Conservation (phyloP, 441 rosid genomes). For the Croton laevigatus region DNA sequence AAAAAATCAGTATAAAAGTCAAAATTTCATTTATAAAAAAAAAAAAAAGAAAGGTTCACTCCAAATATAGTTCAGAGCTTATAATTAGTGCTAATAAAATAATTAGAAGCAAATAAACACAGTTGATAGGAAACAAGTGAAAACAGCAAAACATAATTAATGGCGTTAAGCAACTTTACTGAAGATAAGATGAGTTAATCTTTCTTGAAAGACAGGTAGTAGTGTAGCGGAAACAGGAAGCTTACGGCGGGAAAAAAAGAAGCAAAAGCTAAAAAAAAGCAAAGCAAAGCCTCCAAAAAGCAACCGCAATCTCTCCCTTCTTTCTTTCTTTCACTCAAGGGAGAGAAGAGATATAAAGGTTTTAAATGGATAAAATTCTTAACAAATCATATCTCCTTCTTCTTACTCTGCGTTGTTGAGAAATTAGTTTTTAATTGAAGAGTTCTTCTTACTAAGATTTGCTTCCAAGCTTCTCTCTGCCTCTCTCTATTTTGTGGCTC, state of each 20-base stretch:
- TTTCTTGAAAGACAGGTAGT: conserved; percentile 11
- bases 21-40: too few species aligned
- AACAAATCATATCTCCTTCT: neutral
- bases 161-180: neutral
- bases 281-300: conserved; percentile 2
- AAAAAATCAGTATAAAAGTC: too few species aligned
- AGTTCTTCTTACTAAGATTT: neutral
- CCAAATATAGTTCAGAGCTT: too few species aligned
- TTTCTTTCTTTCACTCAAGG: conserved; percentile 16
- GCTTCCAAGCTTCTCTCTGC: neutral
- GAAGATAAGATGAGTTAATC: neutral
- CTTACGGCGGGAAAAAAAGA: conserved; percentile 43
- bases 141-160: neutral
- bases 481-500: neutral
- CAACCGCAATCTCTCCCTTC: conserved; percentile 8
- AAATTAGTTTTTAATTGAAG: too few species aligned
- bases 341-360: neutral
- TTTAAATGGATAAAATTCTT: neutral
- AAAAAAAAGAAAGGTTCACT: too few species aligned
- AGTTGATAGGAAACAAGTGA: too few species aligned
- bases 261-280: conserved; percentile 24
- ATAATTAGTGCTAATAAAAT: too few species aligned
- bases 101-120: too few species aligned
- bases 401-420: neutral
- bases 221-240: conserved; percentile 26